phyloP scores from a whole-genome alignment of 2,329 filamentous ascomycete genomes.

The Tricladium varicosporioides region DNA sequence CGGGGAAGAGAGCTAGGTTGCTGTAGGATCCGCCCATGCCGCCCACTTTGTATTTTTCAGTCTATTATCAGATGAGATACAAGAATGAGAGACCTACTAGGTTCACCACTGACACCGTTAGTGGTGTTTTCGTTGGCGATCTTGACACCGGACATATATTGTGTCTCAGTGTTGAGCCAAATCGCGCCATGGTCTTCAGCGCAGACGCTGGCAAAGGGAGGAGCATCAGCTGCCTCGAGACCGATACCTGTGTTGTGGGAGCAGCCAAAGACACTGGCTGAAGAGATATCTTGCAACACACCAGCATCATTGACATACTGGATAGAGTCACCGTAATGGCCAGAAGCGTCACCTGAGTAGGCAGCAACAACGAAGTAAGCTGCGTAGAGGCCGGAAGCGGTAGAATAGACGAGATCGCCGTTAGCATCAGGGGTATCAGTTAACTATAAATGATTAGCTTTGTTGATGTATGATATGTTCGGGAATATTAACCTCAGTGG shows the following conservation, averaged over 20 bases:
- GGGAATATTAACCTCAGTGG: slow-evolving; percentile 24
- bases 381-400: slow-evolving; percentile 53
- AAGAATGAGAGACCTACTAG: slow-evolving; percentile 34
- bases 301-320: slow-evolving; percentile 49
- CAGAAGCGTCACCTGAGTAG: slow-evolving; percentile 51
- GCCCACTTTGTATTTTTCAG: slow-evolving; percentile 36
- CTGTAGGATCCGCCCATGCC: slow-evolving; percentile 64
- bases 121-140: slow-evolving; percentile 61
- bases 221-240: slow-evolving; percentile 56
- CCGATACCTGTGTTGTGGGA: slow-evolving; percentile 65
- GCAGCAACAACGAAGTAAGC: slow-evolving; percentile 61
- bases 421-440: slow-evolving; percentile 57
- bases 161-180: slow-evolving; percentile 60
- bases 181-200: slow-evolving; percentile 62
- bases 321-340: slow-evolving; percentile 59
- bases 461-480: background rate
- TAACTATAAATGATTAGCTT: slow-evolving; percentile 37
- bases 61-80: background rate
- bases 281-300: slow-evolving; percentile 47
- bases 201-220: slow-evolving; percentile 58
- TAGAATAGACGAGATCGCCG: slow-evolving; percentile 60
- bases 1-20: slow-evolving; percentile 51
- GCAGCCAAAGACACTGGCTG: slow-evolving; percentile 58
- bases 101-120: slow-evolving; percentile 56
- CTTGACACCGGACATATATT: slow-evolving; percentile 58